Base-by-base conservation (phyloP, 2,329 filamentous ascomycete species). In the Cadophora sp. region DNA sequence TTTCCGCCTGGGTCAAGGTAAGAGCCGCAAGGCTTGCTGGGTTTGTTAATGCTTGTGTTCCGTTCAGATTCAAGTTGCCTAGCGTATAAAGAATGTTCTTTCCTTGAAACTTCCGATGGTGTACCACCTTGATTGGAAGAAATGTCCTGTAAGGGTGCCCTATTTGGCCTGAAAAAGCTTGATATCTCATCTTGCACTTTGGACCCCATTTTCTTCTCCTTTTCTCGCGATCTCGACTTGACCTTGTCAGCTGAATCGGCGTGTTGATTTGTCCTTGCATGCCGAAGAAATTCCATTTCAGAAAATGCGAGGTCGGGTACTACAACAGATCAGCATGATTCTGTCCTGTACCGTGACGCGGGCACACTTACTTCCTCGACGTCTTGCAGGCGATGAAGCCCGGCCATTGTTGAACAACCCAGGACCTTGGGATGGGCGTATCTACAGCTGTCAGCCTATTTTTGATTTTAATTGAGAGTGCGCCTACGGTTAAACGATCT, bases 251-350 rank as follows among this genome's bases (percentile, higher is more conserved):
- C 73, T 71, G 53, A 69, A 36, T 41, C 69, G 65, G 6, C 5
- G 8, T 39, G 30, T 69, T 68, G 24, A 70, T 68, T 62, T 22
- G 20, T 70, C 63, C 39, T 65, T 66, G 72, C 66, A 3, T 75
- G 68, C 58, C 76, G 77, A 24, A 83, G 76, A 68, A 85, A 83
- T 9, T 78, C 74, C 81, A 86, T 84, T 60, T 83, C 79, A 30
- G 84, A 84, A 68, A 86, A 87, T 1, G 79, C 78, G 20, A 88
- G 79, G 67, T 87, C 84, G 4, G 81, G 76, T 33, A 86, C 86
- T 87, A 53, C 24, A n/a, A 7, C 2, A 13, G 18, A 16, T 65
- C 55, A 68, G 58, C 27, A 24, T 14, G 39, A 18, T 1, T 30
- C 20, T 16, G 27, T 39, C 20, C n/a, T 13, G 11, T 36, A 43